Evolutionary conservation across 225 moss, liverwort and hornwort genomes (phyloP).

Genomic region (Anthoceros angustus): DNA sequence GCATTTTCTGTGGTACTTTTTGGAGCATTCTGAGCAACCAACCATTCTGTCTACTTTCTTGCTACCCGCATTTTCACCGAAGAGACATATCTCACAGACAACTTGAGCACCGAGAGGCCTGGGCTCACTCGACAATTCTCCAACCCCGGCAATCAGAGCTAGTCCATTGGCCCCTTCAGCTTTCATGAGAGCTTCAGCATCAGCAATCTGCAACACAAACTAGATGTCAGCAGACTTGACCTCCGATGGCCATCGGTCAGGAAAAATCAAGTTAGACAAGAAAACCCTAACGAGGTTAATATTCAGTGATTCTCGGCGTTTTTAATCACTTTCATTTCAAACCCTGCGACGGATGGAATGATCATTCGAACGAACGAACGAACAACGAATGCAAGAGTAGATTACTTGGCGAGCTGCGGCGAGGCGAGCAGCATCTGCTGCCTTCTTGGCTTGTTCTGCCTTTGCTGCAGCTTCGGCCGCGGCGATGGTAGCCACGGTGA

Average conservation of each 20-base stretch:
- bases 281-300: no score
- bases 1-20: constrained; percentile 78
- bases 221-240: no score
- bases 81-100: constrained; percentile 67
- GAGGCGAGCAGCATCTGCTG: constrained; percentile 32
- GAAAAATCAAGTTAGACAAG: no score
- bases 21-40: constrained; percentile 60
- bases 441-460: constrained; percentile 29
- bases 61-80: constrained; percentile 46
- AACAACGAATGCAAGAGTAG: no score
- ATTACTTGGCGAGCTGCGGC: constrained; percentile 45
- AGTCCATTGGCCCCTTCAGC: constrained; percentile 14
- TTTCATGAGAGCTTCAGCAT: constrained; percentile 34
- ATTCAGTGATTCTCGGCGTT: no score
- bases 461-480: constrained; percentile 27
- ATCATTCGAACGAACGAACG: neutral
- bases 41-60: constrained; percentile 70
- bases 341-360: neutral
- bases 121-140: constrained; percentile 19
- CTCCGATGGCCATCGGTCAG: no score
- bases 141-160: constrained; percentile 19
- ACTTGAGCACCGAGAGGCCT: constrained; percentile 29
- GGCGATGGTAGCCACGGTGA: constrained; percentile 31
- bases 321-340: no score
- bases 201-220: constrained; percentile 27